Base-by-base conservation (phyloP, 2,329 filamentous ascomycete genomes). In the Phaeosphaeria sp. region DNA sequence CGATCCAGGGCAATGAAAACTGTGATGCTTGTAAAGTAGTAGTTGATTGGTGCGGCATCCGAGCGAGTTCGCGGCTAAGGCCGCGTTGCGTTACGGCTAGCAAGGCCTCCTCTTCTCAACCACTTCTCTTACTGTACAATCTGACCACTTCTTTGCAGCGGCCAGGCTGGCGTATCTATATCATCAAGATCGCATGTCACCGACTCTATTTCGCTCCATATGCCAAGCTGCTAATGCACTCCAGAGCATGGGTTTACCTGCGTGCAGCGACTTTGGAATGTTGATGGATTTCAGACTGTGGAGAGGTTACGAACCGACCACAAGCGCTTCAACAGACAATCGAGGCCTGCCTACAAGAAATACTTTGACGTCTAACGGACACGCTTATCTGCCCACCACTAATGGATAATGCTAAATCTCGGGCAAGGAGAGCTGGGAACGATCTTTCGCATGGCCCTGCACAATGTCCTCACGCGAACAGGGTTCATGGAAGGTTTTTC, bases 401-500 rank as follows among this genome's bases (percentile, higher is more conserved):
- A 17, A 39, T 5, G 15, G 36, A n/a, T 39, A 17, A 39, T 39
- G 36, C n/a, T 17, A 39, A 4, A 6, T 17, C n/a, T n/a, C 36
- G 36, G 15, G 36, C n/a, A 39, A n/a, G 3, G 15, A 39, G 13
- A 39, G 36, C 17, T 39, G 36, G 36, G 10, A 4, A 39, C 36
- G 36, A 39, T 39, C 36, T 15, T n/a, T 6, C 36, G 36, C 36
- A 39, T 39, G 3, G 6, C 36, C 11, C 15, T 39, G 15, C 36
- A 2, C 6, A 15, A 36, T 39, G 36, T 17, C 36, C 17, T 6
- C 36, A 15, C 36, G 30, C 13, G 36, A 39, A 21, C 43, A 46
- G 43, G 43, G 43, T 46, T 46, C 21, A 10, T 46, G 43, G 43
- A 46, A 46, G 20, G 43, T 46, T 46, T 46, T 46, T 46, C 43